Evolutionary conservation across 2,329 filamentous ascomycete species (phyloP).

Genomic region (Colletotrichum coccodes): DNA sequence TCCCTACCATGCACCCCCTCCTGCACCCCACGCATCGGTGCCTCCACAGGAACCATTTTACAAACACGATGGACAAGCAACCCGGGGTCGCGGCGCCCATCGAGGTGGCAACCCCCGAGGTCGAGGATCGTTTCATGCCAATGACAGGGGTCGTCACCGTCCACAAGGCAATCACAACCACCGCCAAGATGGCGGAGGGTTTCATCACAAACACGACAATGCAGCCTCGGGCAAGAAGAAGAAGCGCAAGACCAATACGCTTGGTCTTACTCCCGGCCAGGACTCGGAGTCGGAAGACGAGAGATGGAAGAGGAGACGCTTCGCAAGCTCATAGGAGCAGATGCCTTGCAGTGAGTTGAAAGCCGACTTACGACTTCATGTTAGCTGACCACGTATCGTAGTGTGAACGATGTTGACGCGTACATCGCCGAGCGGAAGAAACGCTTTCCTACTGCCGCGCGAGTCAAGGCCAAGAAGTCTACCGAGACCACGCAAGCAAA

Average conservation of each 20-base stretch:
- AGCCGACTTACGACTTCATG: background rate
- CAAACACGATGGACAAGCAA: slow-evolving; percentile 43
- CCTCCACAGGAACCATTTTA: slow-evolving; percentile 45
- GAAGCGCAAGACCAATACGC: slow-evolving; percentile 76
- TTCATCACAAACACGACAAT: slow-evolving; percentile 44
- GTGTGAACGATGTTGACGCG: slow-evolving; percentile 75
- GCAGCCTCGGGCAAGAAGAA: slow-evolving; percentile 70
- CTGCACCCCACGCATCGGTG: slow-evolving; percentile 47
- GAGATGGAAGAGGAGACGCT: slow-evolving; percentile 77
- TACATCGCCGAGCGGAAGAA: slow-evolving; percentile 86
- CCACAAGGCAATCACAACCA: slow-evolving; percentile 40
- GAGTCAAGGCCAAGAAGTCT: slow-evolving; percentile 71
- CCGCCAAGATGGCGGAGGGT: slow-evolving; percentile 36
- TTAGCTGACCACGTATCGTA: slow-evolving; percentile 38
- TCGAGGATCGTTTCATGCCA: slow-evolving; percentile 46
- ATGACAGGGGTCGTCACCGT: slow-evolving; percentile 41
- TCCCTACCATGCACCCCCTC: slow-evolving; percentile 49
- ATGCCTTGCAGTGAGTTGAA: slow-evolving; percentile 62
- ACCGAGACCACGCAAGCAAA: slow-evolving; percentile 44
- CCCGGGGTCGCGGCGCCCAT: slow-evolving; percentile 44
- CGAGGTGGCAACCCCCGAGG: slow-evolving; percentile 43
- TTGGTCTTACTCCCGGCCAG: slow-evolving; percentile 76
- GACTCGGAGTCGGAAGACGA: slow-evolving; percentile 74
- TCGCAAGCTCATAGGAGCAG: slow-evolving; percentile 63
- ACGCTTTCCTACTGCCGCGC: slow-evolving; percentile 82